Conservation (phyloP, 345 rosid genomes). For the Geranium brycei region DNA sequence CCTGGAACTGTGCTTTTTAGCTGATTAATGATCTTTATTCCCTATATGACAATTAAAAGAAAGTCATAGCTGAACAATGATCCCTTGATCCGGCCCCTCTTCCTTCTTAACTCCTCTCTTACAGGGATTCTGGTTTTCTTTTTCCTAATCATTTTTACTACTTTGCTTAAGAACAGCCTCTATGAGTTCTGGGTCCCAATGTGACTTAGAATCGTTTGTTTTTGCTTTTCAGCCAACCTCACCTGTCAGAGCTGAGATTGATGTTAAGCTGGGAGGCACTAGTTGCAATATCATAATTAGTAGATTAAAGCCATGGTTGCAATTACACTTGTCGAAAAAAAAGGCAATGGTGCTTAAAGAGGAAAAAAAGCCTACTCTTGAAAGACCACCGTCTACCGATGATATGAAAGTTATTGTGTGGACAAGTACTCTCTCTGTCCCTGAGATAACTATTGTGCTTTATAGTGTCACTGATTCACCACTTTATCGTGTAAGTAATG, state of each 20-base stretch:
- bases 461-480: conserved; percentile 45
- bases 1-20: no score
- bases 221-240: conserved; percentile 47
- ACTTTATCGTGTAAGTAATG: conserved; percentile 69
- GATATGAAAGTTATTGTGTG: conserved; percentile 51
- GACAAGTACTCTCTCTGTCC: conserved; percentile 92
- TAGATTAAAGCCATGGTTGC: conserved; percentile 76
- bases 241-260: conserved; percentile 84
- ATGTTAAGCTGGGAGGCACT: conserved; percentile 89
- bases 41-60: no score
- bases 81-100: no score
- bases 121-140: no score
- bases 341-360: conserved; percentile 58
- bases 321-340: conserved; percentile 46
- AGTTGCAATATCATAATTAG: conserved; percentile 58
- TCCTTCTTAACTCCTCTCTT: no score
- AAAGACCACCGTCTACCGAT: conserved; percentile 38
- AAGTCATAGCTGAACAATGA: no score
- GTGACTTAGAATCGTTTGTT: not conserved
- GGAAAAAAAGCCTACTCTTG: conserved; percentile 20
- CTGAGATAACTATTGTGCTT: conserved; percentile 76
- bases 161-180: no score
- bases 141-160: no score
- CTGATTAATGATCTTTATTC: no score
- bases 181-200: not conserved